Conservation (phyloP, 2,329 filamentous ascomycete species). For the Aotearoamyces nothofagi region DNA sequence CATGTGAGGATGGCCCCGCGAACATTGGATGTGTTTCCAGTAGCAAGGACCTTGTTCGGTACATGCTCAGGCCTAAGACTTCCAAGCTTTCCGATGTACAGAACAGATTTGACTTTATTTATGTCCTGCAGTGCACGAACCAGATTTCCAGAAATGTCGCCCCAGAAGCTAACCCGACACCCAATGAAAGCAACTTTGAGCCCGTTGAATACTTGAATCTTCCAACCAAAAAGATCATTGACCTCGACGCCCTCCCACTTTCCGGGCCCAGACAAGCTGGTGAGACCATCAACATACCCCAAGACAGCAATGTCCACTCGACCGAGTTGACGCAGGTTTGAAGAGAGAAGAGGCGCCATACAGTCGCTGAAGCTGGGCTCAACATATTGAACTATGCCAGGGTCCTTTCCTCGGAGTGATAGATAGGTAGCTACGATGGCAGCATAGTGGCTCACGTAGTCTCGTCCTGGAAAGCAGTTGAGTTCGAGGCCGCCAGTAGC, state of each 20-base stretch:
- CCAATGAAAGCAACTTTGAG: conserved; percentile 7
- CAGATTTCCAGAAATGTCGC: conserved; percentile 6
- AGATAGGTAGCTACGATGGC: conserved; percentile 8
- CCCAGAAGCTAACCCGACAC: conserved; percentile 7
- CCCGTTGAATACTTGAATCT: conserved; percentile 4
- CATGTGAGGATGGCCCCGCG: too few species aligned
- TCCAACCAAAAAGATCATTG: conserved; percentile 6
- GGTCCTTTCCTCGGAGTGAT: too few species aligned
- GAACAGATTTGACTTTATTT: too few species aligned
- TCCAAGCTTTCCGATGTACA: too few species aligned
- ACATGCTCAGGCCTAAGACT: too few species aligned
- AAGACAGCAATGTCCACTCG: conserved; percentile 5
- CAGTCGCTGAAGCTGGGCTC: too few species aligned
- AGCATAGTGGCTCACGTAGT: conserved; percentile 9
- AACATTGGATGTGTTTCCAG: too few species aligned
- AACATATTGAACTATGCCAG: too few species aligned
- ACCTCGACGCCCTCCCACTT: conserved; percentile 4
- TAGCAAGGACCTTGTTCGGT: too few species aligned
- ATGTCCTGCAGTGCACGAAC: too few species aligned
- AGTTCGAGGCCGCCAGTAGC: conserved; percentile 6
- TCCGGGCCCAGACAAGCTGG: conserved; percentile 3
- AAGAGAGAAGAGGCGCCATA: conserved; percentile 1
- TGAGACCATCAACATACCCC: conserved; percentile 6
- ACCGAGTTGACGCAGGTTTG: conserved; percentile 7
- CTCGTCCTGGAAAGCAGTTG: conserved; percentile 6